Evolutionary conservation across 2,329 filamentous ascomycete genomes (phyloP), one percentile per base, ranked within the genome.

Genomic region (Botrytis cinerea): DNA sequence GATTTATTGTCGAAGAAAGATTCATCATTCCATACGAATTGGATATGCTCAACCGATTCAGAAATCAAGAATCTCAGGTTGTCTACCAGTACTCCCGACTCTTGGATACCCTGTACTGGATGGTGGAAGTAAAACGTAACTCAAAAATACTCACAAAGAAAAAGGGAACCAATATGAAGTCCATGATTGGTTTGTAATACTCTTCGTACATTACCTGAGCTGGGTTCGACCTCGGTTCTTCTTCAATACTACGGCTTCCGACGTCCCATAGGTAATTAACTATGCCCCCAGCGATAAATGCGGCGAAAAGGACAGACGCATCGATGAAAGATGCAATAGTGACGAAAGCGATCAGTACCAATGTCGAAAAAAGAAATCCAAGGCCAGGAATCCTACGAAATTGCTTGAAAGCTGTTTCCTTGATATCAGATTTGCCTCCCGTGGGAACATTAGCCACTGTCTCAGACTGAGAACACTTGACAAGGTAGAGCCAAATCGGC

Each of bases 101-200:
- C 14, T 28, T 54, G 51, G 28, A 18, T 18, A 54, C 3, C 51
- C n/a, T 7, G n/a, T 28, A 54, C 51, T 32, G 51, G 45, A 22
- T 57, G 20, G 8, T 59, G 20, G 6, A 46, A 54, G 38, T 45
- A 22, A 32, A 28, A 68, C 28, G 28, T 57, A 60, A 32, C 20
- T 54, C 9, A 28, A 25, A 22, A 16, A 45, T 8, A 81, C 87
- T 81, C 78, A 88, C 92, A 78, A 91, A 91, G 79, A 91, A 91
- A 71, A 90, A 84, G 0, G 89, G 88, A 32, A 85, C 85, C 1
- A 91, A 80, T 4, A 91, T 83, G 25, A 80, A 81, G 2, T 85
- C 72, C n/a, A 79, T 75, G 7, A 72, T 32, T 9, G 75, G 69
- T 14, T 76, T 72, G 57, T 78, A 82, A 72, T 80, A 81, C 16